Base-by-base conservation (phyloP, 257 asterid species). In the Perilla frutescens region DNA sequence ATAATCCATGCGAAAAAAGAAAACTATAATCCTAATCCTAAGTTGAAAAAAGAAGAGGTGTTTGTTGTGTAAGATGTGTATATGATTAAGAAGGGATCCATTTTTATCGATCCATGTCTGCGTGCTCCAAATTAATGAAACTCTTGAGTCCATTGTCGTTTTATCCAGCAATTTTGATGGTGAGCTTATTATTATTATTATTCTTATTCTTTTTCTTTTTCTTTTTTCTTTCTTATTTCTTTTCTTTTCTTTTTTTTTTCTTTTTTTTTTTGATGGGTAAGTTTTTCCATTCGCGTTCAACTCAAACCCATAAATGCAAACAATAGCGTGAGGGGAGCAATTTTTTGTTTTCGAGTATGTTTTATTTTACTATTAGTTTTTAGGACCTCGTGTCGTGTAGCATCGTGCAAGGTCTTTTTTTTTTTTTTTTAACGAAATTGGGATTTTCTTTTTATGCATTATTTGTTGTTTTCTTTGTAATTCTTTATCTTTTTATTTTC, bases 51-150 rank as follows among this genome's bases (percentile, higher is more conserved):
- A 11, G 5, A 41, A 67, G 62, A 73, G 78, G 78, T 70, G 59
- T 82, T 39, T 71, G 58, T 39, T 69, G 54, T 82, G 78, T 78
- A 66, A 31, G 77, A 74, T 76, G 73, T 86, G 85, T 86, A 70
- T 72, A 74, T 75, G 79, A 80, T 75, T 48, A 76, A 71, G 74
- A 85, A 81, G 83, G 84, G 83, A 62, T 81, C 78, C 78, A 20
- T 62, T 80, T 79, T 83, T 78, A 70, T 49, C 72, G 65, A 79
- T 79, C 82, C 68, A 14, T 62, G 55, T 65, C 63, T 62, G 72
- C 73, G 12, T 61, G 60, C 78, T 62, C 81, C 70, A 39, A 54
- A 51, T 70, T 70, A 83, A 79, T 83, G 81, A 79, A 77, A 73
- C 64, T 11, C 44, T 79, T 66, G 66, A 66, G 62, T 66, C 76